Percentiles rank a stretch among this genome's conserved stretches.
These are phyloP conservation scores for Pichia occidentalis DNA, from an alignment of 805 yeast genomes.

Conservation along the genomic window DNA sequence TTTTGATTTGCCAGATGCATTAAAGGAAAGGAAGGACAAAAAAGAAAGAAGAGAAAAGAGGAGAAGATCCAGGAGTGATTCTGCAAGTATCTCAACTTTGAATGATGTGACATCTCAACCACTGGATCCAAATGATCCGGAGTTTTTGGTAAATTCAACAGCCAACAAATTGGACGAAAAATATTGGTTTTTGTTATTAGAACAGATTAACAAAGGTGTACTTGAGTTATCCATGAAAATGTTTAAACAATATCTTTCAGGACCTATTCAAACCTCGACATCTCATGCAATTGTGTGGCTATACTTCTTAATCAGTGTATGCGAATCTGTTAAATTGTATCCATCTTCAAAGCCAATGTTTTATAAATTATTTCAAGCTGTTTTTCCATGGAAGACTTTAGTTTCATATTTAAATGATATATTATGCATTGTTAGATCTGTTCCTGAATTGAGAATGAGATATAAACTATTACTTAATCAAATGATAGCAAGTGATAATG, in stretches of 20 bases:
- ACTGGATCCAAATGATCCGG: conserved; percentile 17
- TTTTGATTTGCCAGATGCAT: conserved; percentile 64
- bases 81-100: conserved; percentile 1
- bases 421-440: conserved; percentile 31
- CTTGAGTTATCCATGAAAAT: conserved; percentile 65
- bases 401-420: conserved; percentile 58
- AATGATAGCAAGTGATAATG: conserved; percentile 7
- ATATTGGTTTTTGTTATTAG: conserved; percentile 55
- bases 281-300: conserved; percentile 76
- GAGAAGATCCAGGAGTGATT: conserved; percentile 32
- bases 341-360: conserved; percentile 44
- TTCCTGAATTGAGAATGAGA: conserved; percentile 18
- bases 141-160: conserved; percentile 21
- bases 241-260: conserved; percentile 55
- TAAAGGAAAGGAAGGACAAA: conserved; percentile 64
- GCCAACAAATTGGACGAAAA: conserved; percentile 27
- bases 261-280: conserved; percentile 64
- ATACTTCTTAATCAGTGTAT: conserved; percentile 61
- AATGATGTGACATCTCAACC: not conserved
- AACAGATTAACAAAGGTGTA: conserved; percentile 54
- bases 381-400: conserved; percentile 65
- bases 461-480: conserved; percentile 2
- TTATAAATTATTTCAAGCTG: conserved; percentile 43
- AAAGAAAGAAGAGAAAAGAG: conserved; percentile 61
- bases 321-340: conserved; percentile 42